A percentile compares a stretch with the other conserved stretches of the same genome.
Conservation (phyloP, 257 asterid genomes). For the Forsythia suspensa region DNA sequence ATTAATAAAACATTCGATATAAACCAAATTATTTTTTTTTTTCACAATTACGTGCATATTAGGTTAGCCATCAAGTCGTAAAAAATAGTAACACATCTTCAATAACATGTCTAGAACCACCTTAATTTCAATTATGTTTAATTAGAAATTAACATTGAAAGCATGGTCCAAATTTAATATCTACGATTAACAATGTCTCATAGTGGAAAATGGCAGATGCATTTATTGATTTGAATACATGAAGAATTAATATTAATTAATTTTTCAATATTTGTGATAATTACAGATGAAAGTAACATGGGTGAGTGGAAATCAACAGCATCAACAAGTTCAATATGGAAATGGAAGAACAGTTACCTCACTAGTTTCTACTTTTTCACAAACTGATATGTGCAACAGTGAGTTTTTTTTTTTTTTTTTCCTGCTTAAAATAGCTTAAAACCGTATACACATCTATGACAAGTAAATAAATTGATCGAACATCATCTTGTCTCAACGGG, state of each 20-base stretch:
- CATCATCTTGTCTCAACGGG: too few species aligned
- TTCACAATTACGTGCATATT: too few species aligned
- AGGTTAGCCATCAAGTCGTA: too few species aligned
- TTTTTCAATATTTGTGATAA: not conserved
- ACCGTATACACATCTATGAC: too few species aligned
- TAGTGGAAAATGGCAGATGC: not conserved
- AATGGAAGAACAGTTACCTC: slow-evolving; percentile 41
- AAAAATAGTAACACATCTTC: too few species aligned
- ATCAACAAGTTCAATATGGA: slow-evolving; percentile 67
- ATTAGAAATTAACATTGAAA: not conserved
- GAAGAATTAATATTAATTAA: not conserved
- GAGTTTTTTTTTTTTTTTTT: slow-evolving; percentile 10
- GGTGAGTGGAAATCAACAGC: slow-evolving; percentile 72
- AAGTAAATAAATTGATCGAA: too few species aligned
- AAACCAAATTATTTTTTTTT: too few species aligned
- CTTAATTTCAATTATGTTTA: not conserved
- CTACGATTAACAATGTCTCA: not conserved
- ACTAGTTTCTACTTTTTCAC: slow-evolving; percentile 64
- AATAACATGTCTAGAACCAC: too few species aligned
- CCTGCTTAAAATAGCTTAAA: not conserved
- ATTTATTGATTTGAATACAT: not conserved
- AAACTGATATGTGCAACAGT: slow-evolving; percentile 69
- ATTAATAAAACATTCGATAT: too few species aligned
- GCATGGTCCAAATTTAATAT: not conserved
- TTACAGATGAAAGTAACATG: slow-evolving; percentile 77